Evolutionary conservation across 495 filamentous ascomycete species (phyloP).

Genomic region (Xanthoparmelia taractica): DNA sequence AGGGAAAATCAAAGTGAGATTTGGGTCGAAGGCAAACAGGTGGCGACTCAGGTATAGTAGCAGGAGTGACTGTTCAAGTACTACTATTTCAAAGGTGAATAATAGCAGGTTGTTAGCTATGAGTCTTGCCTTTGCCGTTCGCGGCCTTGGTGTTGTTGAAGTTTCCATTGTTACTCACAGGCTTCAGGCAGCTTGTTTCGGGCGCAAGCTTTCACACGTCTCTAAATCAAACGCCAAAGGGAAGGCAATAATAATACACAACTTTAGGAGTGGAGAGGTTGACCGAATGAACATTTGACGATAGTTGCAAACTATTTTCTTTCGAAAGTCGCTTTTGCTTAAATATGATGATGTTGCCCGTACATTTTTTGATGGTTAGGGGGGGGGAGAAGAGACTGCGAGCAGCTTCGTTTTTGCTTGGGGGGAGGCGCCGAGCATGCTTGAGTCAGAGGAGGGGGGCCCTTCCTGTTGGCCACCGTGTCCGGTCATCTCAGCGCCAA

Average conservation of each 20-base stretch:
- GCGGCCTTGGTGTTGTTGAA: conserved; percentile 8
- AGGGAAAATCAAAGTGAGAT: conserved; percentile 13
- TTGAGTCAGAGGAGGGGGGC: conserved; percentile 17
- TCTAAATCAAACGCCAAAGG: conserved; percentile 17
- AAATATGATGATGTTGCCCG: conserved; percentile 8
- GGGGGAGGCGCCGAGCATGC: conserved; percentile 8
- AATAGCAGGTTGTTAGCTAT: conserved; percentile 13
- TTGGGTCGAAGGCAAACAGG: conserved; percentile 17
- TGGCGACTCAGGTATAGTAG: conserved; percentile 9
- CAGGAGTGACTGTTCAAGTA: conserved; percentile 12
- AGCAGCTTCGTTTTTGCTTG: conserved; percentile 13
- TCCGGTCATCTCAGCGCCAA: conserved; percentile 17
- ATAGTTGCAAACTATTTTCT: conserved; percentile 11
- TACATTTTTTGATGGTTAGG: conserved; percentile 16
- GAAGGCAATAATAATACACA: conserved; percentile 17
- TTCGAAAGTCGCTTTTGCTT: conserved; percentile 18
- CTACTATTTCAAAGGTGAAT: background rate
- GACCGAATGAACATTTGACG: conserved; percentile 14
- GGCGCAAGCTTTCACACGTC: conserved; percentile 12
- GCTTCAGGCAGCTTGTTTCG: conserved; percentile 7
- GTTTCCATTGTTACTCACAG: conserved; percentile 25
- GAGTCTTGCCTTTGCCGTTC: conserved; percentile 16
- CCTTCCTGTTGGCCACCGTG: conserved; percentile 14
- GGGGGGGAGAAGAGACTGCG: conserved; percentile 8
- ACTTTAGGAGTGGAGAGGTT: conserved; percentile 18